Evolutionary conservation across 805 yeast genomes (phyloP), one percentile per base, ranked within the genome.

Genomic region (Metschnikowia bowlesiae): DNA sequence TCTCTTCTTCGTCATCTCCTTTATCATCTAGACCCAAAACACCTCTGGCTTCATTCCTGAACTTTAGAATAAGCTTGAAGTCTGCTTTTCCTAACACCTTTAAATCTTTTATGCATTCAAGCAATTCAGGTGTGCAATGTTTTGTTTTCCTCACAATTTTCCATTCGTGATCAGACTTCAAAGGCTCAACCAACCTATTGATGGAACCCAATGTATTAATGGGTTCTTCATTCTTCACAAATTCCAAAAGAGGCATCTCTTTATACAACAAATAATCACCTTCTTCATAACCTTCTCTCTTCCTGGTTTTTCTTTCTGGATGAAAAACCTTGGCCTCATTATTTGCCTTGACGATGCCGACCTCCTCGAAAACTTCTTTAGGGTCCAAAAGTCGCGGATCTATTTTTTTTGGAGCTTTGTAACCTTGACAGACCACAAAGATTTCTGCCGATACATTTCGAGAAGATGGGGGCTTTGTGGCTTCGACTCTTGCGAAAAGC

Each of bases 361-460:
- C 71, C 67, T 94, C 99, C 70, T 92, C 98, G 63, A 94, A 94
- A 18, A 94, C 98, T 64, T 87, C 90, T 63, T 81, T 87, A 13
- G 98, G 88, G 66, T 94, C 99, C 53, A 94, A 74, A 50, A 94
- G 75, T 62, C 96, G 81, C 44, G 97, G 97, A 70, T 94, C 99
- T 54, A 94, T 69, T 66, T 87, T 89, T 67, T 91, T 89, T 44
- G 99, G 99, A 11, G 98, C 97, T 68, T 91, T 92, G 75, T 87
- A 94, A 10, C 95, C 95, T 67, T 84, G 84, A 71, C 99, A 94
- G 35, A 91, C 97, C 43, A 94, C 99, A 65, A 94, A 94, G 63
- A 94, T 94, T 76, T 94, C 99, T 2, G 99, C 99, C 65, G 98
- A 92, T 33, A 94, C 99, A 69, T 89, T 90, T 84, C 99, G 91